Base-by-base conservation (phyloP, 352 stramenopile genomes). In the Phytophthora sp. region DNA sequence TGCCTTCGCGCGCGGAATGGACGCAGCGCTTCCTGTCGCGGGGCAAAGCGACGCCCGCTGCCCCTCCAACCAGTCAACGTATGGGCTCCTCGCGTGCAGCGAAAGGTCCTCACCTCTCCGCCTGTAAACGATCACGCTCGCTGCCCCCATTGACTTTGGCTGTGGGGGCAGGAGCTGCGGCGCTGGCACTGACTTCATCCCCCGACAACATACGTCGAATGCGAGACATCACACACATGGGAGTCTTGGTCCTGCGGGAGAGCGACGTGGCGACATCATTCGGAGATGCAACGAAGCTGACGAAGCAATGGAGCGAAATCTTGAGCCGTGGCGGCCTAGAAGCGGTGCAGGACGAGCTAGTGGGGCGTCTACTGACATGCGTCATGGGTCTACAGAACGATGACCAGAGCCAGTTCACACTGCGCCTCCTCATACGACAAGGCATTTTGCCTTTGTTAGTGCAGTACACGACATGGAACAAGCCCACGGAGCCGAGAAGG, bases 361-460 rank as follows among this genome's bases (percentile, higher is more conserved):
- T 68, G 23, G 41, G 54, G 35, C 62, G 69, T 26, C 45, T 78
- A 20, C 27, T 73, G 24, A 56, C 46, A 44, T 52, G 31, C 26
- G 63, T 78, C 15, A 36, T 79, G 33, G 24, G 65, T 7, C 47
- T 73, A 2, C 33, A 66, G 12, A 50, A 42, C 15, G 50, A 74
- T 36, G 36, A 70, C 8, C 24, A 49, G n/a, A 56, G 36, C 24
- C 46, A 53, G 38, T 44, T 70, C n/a, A 50, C 76, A 26, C 55
- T 84, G n/a, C 67, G 27, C 20, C 51, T 70, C 11, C 36, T 88
- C 4, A 66, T 77, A 15, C 20, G 61, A 1, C 57, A 67, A n/a
- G 74, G 68, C 12, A 50, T 62, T 13, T 24, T 86, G 18, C 23
- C 57, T 33, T 38, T 86, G 23, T n/a, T 89, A 4, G 38, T 86